Base-by-base conservation (phyloP, 1,284 basidiomycete species). In the Austroboletus olivaceoglutinosus region DNA sequence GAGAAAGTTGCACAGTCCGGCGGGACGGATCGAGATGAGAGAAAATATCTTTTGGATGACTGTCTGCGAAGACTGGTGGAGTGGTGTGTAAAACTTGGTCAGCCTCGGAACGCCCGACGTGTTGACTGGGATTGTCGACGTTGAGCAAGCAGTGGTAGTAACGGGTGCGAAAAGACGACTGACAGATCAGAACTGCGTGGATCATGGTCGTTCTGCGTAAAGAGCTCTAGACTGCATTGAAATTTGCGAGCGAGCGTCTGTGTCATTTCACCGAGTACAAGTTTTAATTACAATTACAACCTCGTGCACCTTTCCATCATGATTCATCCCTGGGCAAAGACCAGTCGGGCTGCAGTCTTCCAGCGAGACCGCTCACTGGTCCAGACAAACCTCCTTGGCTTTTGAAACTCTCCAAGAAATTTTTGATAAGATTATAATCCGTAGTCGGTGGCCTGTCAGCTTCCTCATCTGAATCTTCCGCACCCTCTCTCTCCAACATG, bases 71-170 rank as follows among this genome's bases (percentile, higher is more conserved):
- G 87, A 82, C 51, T 88, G 86, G 47, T 89, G 84, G 25, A 91
- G 76, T 2, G 90, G 86, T 4, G 90, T 91, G 75, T 97, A 99
- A 81, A 98, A 99, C 73, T 98, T 98, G 59, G 92, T 91, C 51
- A 99, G 76, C 43, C 97, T 86, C 12, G 97, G 86, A 55, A 96
- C 86, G 40, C 93, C 94, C 57, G 83, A 83, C 43, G 85, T 93
- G 71, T 91, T 95, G 77, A 91, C 91, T 93, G 63, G 15, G 22
- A 44, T 49, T 50, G 30, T 45, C 55, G 45, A 43, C 38, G 57
- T 53, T 61, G 56, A 58, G 55, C 50, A 51, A 48, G 43, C 47
- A 38, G 63, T 65, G 77, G 76, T 78, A 59, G 76, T 78, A 59
- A 76, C 75, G 50, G 74, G 65, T 36, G 77, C 75, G 27, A 57